phyloP scores from a whole-genome alignment of 108 stramenopile genomes.

The Aureococcus anophagefferens region DNA sequence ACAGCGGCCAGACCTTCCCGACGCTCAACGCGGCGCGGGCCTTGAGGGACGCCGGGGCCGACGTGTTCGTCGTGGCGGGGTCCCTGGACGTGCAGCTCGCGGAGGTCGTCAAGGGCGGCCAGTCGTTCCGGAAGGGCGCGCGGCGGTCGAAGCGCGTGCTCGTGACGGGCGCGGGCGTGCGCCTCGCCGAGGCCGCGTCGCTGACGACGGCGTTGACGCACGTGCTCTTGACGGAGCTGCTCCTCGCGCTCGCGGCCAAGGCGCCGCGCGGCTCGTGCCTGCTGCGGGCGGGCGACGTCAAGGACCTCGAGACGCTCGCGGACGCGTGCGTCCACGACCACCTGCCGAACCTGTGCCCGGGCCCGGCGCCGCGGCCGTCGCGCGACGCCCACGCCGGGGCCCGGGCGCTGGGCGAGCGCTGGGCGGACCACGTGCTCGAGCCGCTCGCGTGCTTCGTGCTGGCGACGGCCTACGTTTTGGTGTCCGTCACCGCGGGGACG shows the following conservation, averaged over 20 bases:
- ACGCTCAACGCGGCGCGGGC: neutral
- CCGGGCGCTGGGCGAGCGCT: slow-evolving; percentile 40
- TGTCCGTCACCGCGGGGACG: slow-evolving; percentile 1
- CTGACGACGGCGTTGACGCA: slow-evolving; percentile 43
- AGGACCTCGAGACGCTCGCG: slow-evolving; percentile 46
- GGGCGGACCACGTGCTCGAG: slow-evolving; percentile 56
- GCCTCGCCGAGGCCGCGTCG: neutral
- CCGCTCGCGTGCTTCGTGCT: slow-evolving; percentile 54
- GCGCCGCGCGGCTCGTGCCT: slow-evolving; percentile 42
- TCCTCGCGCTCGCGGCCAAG: slow-evolving; percentile 45
- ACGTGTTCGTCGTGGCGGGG: neutral
- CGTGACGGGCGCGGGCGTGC: neutral
- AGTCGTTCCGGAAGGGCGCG: neutral
- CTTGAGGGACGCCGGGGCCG: neutral
- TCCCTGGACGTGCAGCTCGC: neutral
- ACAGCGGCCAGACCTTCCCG: neutral
- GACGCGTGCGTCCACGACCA: slow-evolving; percentile 23
- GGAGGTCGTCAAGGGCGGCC: neutral
- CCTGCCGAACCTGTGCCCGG: neutral
- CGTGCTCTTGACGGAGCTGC: slow-evolving; percentile 54
- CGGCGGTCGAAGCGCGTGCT: neutral
- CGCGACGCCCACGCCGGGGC: slow-evolving; percentile 18
- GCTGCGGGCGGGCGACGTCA: slow-evolving; percentile 45
- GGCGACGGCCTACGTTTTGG: slow-evolving; percentile 24
- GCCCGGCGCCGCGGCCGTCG: slow-evolving; percentile 5